Evolutionary conservation across 2,329 filamentous ascomycete species (phyloP).

Genomic region (Domatiomyces catenatus): DNA sequence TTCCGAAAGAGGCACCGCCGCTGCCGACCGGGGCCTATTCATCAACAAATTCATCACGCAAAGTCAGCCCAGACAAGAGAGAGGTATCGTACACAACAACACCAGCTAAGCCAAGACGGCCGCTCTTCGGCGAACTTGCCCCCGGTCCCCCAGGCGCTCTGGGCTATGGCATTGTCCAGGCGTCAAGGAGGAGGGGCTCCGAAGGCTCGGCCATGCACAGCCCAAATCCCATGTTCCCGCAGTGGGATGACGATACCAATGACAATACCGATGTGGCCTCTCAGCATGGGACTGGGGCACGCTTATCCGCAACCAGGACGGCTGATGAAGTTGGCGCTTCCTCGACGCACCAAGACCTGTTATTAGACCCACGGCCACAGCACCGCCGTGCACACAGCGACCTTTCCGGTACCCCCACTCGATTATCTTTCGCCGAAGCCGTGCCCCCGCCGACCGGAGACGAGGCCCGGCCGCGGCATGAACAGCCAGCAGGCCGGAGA

Average conservation of each 20-base stretch:
- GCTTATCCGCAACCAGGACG: background rate
- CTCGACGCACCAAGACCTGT: background rate
- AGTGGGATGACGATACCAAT: background rate
- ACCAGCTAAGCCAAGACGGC: slow-evolving; percentile 16
- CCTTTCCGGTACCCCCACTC: slow-evolving; percentile 5
- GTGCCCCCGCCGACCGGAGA: slow-evolving; percentile 1
- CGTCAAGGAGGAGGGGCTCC: slow-evolving; percentile 47
- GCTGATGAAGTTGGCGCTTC: background rate
- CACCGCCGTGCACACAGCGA: slow-evolving; percentile 16
- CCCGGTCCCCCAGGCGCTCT: slow-evolving; percentile 27
- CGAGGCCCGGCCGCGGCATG: background rate
- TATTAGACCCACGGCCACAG: background rate
- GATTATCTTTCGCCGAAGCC: background rate
- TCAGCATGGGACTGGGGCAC: background rate
- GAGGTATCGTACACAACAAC: slow-evolving; percentile 17
- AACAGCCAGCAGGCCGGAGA: background rate
- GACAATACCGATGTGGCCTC: background rate
- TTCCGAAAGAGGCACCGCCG: slow-evolving; percentile 31
- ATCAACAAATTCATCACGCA: slow-evolving; percentile 21
- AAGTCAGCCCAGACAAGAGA: slow-evolving; percentile 21
- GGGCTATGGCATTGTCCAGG: slow-evolving; percentile 46
- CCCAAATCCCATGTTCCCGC: slow-evolving; percentile 28
- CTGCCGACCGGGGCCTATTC: slow-evolving; percentile 24
- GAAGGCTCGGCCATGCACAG: slow-evolving; percentile 50
- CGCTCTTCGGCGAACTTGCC: slow-evolving; percentile 58